Evolutionary conservation across 345 rosid genomes (phyloP).

Genomic region (Rhizophora mangle): DNA sequence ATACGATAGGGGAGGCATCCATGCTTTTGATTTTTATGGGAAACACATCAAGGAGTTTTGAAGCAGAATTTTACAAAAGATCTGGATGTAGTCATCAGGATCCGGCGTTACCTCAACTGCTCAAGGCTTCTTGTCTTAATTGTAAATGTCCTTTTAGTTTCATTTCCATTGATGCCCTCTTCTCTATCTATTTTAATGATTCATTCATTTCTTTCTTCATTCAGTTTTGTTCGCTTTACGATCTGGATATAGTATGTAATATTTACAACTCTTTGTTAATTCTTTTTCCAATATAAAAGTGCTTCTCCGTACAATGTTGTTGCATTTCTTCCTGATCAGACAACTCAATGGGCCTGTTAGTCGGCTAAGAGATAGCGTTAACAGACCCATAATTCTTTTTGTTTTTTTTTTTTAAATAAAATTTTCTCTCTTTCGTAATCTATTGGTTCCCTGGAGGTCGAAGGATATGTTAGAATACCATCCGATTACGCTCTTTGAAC

Average conservation of each 20-base stretch:
- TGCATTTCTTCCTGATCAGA: too few relatives aligned
- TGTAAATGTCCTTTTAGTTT: slow-evolving; percentile 38
- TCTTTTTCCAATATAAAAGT: slow-evolving; percentile 23
- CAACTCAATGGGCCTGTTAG: too few relatives aligned
- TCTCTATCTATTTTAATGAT: slow-evolving; percentile 15
- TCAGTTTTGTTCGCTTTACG: slow-evolving; percentile 10
- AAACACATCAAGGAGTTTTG: slow-evolving; percentile 21
- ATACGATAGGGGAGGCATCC: slow-evolving; percentile 9
- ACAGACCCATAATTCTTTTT: too few relatives aligned
- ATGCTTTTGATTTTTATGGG: not conserved
- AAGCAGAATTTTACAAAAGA: slow-evolving; percentile 23
- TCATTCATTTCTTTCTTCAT: not conserved
- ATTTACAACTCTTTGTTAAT: slow-evolving; percentile 31
- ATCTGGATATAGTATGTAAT: slow-evolving; percentile 1
- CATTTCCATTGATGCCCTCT: slow-evolving; percentile 1
- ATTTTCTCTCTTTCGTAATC: too few relatives aligned
- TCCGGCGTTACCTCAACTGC: slow-evolving; percentile 1
- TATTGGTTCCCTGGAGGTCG: too few relatives aligned
- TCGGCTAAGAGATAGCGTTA: too few relatives aligned
- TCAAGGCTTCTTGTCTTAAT: slow-evolving; percentile 27
- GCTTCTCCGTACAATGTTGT: not conserved
- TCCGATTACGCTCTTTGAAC: too few relatives aligned
- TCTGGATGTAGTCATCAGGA: slow-evolving; percentile 4
- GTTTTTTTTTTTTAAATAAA: too few relatives aligned
- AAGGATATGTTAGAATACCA: too few relatives aligned